Conservation (phyloP, 768 basidiomycete genomes). For the Russula virescens region DNA sequence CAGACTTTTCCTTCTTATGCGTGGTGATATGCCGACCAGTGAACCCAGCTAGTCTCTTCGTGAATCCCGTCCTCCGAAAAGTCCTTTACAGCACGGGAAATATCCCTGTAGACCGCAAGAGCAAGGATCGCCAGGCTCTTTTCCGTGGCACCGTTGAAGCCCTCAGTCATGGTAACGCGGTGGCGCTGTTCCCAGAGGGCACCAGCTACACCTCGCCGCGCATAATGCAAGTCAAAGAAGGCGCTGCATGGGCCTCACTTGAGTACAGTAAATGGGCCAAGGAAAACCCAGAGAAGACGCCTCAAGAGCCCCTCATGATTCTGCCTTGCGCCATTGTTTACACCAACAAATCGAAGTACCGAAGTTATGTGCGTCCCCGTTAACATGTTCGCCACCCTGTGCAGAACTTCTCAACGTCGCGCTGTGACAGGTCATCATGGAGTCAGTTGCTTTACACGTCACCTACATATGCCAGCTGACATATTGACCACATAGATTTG, state of each 20-base stretch:
- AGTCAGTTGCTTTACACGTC: constrained; percentile 41
- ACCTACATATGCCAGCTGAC: background rate
- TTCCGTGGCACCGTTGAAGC: constrained; percentile 89
- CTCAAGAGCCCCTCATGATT: constrained; percentile 49
- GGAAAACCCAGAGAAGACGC: constrained; percentile 43
- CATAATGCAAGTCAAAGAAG: constrained; percentile 91
- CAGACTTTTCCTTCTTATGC: constrained; percentile 20
- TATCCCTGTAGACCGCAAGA: constrained; percentile 94
- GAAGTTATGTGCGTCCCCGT: constrained; percentile 66
- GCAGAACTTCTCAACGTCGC: background rate
- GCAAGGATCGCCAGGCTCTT: constrained; percentile 81
- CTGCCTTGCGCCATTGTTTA: constrained; percentile 89
- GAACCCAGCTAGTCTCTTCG: constrained; percentile 60
- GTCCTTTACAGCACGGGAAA: constrained; percentile 89
- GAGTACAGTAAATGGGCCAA: constrained; percentile 82
- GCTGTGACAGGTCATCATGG: constrained; percentile 55
- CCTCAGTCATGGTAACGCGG: constrained; percentile 68
- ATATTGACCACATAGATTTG: constrained; percentile 53
- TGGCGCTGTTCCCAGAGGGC: constrained; percentile 93
- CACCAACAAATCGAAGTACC: constrained; percentile 93
- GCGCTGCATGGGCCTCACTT: constrained; percentile 90
- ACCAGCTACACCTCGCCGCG: constrained; percentile 90
- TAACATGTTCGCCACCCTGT: background rate
- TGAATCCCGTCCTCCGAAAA: constrained; percentile 64
- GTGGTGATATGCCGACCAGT: constrained; percentile 14